Evolutionary conservation across 352 stramenopile genomes (phyloP), one percentile per base, ranked within the genome.

Genomic region (Globisporangium perplexum): DNA sequence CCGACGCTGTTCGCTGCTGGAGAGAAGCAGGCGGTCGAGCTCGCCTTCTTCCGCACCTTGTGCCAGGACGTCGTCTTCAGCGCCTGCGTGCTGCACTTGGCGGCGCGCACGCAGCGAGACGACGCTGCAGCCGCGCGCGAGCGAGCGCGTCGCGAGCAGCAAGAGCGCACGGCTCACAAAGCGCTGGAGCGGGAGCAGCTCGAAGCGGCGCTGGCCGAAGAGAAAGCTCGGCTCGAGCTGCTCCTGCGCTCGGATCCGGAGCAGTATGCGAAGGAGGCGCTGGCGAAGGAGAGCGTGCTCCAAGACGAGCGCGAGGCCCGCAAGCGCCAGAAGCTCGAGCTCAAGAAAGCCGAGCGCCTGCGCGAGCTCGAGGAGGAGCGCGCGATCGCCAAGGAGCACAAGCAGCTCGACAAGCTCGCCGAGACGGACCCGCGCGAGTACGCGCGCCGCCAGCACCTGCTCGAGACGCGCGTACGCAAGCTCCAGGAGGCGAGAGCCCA

Each of bases 21-120:
- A 8, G 22, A 50, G n/a, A 42, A 51, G 8, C 15, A 42, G 12
- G 68, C 72, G 17, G 72, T 91, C 41, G 81, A 92, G 53, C 65
- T 92, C 7, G 62, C 65, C 11, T 62, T 55, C n/a, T 92, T 92
- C 46, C 68, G 69, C 23, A 56, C 55, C 3, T 54, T 92, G 18
- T 76, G 83, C 54, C 74, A 71, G 1, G 75, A 83, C 7, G 73
- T 90, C 23, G 60, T 88, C 15, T 83, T 82, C 49, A 73, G 65
- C 42, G 71, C 81, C 24, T 69, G 66, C 18, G 52, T 86, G 41
- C 52, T 89, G 11, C 69, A 79, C 15, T 61, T 87, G 52, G 68
- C 72, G 15, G 60, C 74, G 18, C 42, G 49, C 26, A 74, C 78
- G 55, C 71, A 84, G 14, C 65, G 69, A 28, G 68, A 78, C 26